Percentiles rank a stretch among this genome's conserved stretches.
Evolutionary conservation across 2,329 filamentous ascomycete genomes (phyloP).

Genomic region (Colletotrichum tropicicola): DNA sequence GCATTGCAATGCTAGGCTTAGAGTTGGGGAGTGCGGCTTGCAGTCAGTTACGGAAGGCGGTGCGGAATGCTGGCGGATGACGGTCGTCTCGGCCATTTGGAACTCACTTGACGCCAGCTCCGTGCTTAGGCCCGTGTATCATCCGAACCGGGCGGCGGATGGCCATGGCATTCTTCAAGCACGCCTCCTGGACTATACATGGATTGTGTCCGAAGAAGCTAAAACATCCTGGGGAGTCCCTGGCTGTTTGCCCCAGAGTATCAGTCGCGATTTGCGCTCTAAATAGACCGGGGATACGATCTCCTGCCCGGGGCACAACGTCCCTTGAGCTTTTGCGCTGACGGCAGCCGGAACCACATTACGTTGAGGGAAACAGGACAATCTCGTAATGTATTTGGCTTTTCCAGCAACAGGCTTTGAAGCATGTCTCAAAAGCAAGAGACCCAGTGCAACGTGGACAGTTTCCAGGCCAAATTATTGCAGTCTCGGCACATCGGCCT

Average conservation of each 20-base stretch:
- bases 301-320: slow-evolving; percentile 14
- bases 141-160: slow-evolving; percentile 22
- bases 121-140: slow-evolving; percentile 17
- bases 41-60: not conserved
- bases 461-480: not conserved
- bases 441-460: not conserved
- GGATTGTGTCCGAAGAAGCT: slow-evolving; percentile 22
- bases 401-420: not conserved
- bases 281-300: slow-evolving; percentile 25
- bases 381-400: too few relatives aligned
- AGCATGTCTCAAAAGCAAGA: not conserved
- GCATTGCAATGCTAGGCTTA: not conserved
- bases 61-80: not conserved
- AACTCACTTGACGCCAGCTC: slow-evolving; percentile 5
- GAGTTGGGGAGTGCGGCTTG: not conserved
- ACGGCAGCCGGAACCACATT: too few relatives aligned
- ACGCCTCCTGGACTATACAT: slow-evolving; percentile 6
- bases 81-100: not conserved
- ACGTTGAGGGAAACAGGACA: too few relatives aligned
- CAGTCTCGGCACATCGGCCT: not conserved
- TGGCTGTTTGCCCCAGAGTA: slow-evolving; percentile 19
- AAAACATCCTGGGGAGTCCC: slow-evolving; percentile 28
- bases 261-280: slow-evolving; percentile 27
- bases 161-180: slow-evolving; percentile 26
- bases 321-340: not conserved